A percentile compares a stretch with the other conserved stretches of the same genome.
Conservation (phyloP, 495 filamentous ascomycete genomes). For the Acidiella bohemica region DNA sequence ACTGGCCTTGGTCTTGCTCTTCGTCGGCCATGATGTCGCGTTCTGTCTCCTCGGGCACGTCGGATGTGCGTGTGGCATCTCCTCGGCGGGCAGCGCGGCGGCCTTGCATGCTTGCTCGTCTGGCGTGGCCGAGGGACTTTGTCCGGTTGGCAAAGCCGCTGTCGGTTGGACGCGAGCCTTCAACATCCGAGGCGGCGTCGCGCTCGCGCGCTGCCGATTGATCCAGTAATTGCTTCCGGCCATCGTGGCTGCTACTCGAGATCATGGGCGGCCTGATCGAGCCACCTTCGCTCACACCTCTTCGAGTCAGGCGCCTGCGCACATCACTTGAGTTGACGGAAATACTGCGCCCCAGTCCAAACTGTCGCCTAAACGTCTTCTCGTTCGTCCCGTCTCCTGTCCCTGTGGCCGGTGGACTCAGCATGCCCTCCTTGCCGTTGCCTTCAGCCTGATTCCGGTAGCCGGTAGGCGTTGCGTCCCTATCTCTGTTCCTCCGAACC, state of each 20-base stretch:
- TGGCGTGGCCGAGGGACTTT: constrained; percentile 80
- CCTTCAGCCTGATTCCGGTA: constrained; percentile 46
- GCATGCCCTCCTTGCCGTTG: constrained; percentile 55
- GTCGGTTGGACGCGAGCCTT: constrained; percentile 30
- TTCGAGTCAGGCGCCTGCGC: constrained; percentile 47
- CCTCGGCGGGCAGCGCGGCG: constrained; percentile 46
- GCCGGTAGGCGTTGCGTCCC: constrained; percentile 36
- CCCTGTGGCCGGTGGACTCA: constrained; percentile 41
- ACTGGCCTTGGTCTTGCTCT: constrained; percentile 21
- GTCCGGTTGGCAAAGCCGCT: constrained; percentile 37
- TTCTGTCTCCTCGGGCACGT: constrained; percentile 73
- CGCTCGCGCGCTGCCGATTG: constrained; percentile 5
- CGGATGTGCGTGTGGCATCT: constrained; percentile 51
- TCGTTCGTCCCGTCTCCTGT: constrained; percentile 32
- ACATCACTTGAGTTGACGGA: constrained; percentile 77
- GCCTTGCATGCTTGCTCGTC: constrained; percentile 81
- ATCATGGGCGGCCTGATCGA: constrained; percentile 25
- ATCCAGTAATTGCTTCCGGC: neutral
- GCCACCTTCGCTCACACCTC: constrained; percentile 42
- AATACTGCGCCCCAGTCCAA: constrained; percentile 62
- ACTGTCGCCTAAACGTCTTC: constrained; percentile 39
- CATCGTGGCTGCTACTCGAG: constrained; percentile 54
- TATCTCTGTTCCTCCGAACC: constrained; percentile 54
- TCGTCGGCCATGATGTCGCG: constrained; percentile 38
- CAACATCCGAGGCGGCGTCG: constrained; percentile 34